Evolutionary conservation across 345 rosid species (phyloP), one percentile per base, ranked within the genome.

Genomic region (Salix udensis): DNA sequence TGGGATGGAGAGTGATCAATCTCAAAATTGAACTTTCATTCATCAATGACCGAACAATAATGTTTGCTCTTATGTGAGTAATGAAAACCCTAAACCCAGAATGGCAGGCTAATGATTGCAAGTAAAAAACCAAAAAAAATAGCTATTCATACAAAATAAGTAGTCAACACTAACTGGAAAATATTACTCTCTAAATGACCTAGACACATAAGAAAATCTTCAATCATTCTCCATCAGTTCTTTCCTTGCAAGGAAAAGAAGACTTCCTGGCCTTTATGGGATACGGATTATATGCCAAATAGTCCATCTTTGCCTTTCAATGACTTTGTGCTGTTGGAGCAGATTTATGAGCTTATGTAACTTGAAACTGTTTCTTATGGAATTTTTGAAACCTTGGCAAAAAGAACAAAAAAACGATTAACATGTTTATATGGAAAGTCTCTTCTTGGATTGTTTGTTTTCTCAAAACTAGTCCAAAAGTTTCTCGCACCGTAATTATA

Each of bases 361-460:
- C 28, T 55, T 21, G 31, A 37, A 24, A 34, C 24, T 72, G 50
- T 34, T 72, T n/a, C 19, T 48, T 0, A n/a, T n/a, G 50, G 58
- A 19, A 16, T 37, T 58, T 14, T 5, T 64, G 6, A 64, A 64
- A 30, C 23, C 24, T 37, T 12, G 46, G 23, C 2, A 18, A 24
- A 4, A 5, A 24, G 3, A 30, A 39, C 0, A 9, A 24, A 2
- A 5, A 13, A 7, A 15, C 0, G 4, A 42, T 14, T 0, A 1
- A n/a, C 16, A 7, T 28, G 50, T 65, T 28, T 30, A 10, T 21
- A 55, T 55, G 61, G n/a, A 55, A 40, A 61, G 39, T 3, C 13
- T 10, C 46, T 34, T 34, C 67, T 48, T 13, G n/a, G 34, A 48
- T 65, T 24, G 18, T 61, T 46, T 66, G 4, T 28, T 30, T 26